Evolutionary conservation across 139 green algal genomes (phyloP), one percentile per base, ranked within the genome.

Genomic region (Micractinium conductrix): DNA sequence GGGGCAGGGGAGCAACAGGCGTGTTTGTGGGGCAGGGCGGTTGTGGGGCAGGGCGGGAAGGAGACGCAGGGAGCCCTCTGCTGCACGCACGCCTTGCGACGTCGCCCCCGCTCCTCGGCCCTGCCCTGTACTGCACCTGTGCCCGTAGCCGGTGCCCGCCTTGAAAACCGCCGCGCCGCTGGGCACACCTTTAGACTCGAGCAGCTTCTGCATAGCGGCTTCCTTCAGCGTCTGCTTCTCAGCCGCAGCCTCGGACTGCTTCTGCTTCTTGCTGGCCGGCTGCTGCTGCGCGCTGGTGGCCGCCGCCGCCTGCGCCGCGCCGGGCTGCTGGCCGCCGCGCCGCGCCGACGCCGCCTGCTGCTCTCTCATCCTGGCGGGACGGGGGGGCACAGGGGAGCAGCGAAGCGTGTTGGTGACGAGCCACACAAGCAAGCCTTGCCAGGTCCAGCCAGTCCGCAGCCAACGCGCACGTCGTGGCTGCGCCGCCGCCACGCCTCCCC

Each of bases 231-330:
- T n/a, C n/a, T n/a, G n/a, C n/a, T n/a, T n/a, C n/a, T n/a, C n/a
- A n/a, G n/a, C n/a, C 33, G 60, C 10, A 14, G 40, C 74, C 17
- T 35, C 30, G 30, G 30, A 40, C 0, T 44, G n/a, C 60, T 74
- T 74, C 60, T 74, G 78, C 60, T 83, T 83, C 78, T 83, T 83
- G 75, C 7, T 35, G 28, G 78, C 38, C 4, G 44, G 60, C 78
- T 81, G 75, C 75, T 81, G 74, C 73, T 80, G 74, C n/a, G n/a
- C n/a, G n/a, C 74, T 68, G 74, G 50, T 81, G 75, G n/a, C n/a
- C 40, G 45, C 9, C 67, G 44, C 33, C 65, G n/a, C 22, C 74
- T 78, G 43, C 43, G 71, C 43, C 14, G 7, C 33, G 35, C 14
- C 65, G 33, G 17, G 2, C 40, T 58, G 42, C 70, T 78, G 70